phyloP scores from a whole-genome alignment of 208 protist species.

The Leishmania tropica region DNA sequence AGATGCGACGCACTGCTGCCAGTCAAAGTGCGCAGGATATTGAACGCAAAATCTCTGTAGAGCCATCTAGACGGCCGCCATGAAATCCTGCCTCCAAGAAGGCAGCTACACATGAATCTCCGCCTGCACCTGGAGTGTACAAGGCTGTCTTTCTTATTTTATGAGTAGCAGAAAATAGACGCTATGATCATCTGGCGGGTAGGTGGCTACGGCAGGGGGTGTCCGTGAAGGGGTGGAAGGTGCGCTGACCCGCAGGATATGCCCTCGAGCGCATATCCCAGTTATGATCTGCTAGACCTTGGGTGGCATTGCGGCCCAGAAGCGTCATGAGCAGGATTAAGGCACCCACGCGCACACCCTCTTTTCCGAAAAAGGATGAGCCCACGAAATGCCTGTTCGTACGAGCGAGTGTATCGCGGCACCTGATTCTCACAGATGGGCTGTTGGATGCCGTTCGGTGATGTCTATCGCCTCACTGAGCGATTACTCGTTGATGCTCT shows the following conservation, averaged over 20 bases:
- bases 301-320: background rate
- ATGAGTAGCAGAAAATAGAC: background rate
- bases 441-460: background rate
- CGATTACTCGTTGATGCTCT: background rate
- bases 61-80: background rate
- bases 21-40: background rate
- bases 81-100: background rate
- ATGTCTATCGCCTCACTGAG: background rate
- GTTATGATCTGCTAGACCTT: background rate
- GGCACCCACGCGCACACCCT: background rate
- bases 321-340: background rate
- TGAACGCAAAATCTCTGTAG: background rate
- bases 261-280: background rate
- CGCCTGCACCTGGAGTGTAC: background rate
- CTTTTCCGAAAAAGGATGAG: background rate
- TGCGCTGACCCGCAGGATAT: background rate
- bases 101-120: background rate
- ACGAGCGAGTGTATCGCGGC: background rate
- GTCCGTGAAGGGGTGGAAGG: background rate
- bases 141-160: background rate
- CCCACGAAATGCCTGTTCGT: background rate
- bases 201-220: background rate
- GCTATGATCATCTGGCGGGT: background rate
- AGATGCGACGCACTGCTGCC: background rate
- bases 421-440: background rate